Conservation (phyloP, 2,329 filamentous ascomycete genomes). For the Gnomoniopsis smithogilvyi region DNA sequence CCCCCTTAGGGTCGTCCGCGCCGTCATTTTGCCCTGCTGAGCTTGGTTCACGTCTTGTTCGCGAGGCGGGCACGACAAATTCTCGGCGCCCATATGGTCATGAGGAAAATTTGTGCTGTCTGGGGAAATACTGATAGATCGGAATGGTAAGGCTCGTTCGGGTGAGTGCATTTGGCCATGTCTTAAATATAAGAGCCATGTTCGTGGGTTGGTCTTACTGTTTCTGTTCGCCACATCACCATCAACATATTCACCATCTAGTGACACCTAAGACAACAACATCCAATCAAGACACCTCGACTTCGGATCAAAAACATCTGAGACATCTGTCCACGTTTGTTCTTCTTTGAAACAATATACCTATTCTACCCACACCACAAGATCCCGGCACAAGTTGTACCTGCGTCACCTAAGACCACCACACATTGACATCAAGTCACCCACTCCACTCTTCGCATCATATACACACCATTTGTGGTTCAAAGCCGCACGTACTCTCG, state of each 20-base stretch:
- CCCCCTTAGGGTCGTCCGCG: background rate
- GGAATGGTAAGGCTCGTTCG: constrained; percentile 14
- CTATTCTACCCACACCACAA: background rate
- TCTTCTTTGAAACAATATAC: background rate
- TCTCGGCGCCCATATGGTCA: constrained; percentile 14
- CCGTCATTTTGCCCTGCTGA: background rate
- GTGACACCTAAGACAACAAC: constrained; percentile 1
- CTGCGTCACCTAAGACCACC: constrained; percentile 3
- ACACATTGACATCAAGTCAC: background rate
- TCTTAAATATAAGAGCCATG: constrained; percentile 12
- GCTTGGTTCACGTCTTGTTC: background rate
- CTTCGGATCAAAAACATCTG: background rate
- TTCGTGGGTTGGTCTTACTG: constrained; percentile 10
- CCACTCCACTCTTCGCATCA: constrained; percentile 17
- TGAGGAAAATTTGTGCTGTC: constrained; percentile 1
- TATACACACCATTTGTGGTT: constrained; percentile 16
- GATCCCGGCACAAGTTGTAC: background rate
- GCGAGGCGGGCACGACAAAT: constrained; percentile 13
- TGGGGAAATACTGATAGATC: constrained; percentile 8
- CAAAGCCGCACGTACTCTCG: background rate
- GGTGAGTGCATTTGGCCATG: constrained; percentile 3
- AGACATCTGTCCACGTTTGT: constrained; percentile 2
- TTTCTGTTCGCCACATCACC: constrained; percentile 9
- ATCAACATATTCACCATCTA: constrained; percentile 8
- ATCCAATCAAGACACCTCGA: constrained; percentile 4